Base-by-base conservation (phyloP, 2,329 filamentous ascomycete genomes). In the Fusarium buxicola region DNA sequence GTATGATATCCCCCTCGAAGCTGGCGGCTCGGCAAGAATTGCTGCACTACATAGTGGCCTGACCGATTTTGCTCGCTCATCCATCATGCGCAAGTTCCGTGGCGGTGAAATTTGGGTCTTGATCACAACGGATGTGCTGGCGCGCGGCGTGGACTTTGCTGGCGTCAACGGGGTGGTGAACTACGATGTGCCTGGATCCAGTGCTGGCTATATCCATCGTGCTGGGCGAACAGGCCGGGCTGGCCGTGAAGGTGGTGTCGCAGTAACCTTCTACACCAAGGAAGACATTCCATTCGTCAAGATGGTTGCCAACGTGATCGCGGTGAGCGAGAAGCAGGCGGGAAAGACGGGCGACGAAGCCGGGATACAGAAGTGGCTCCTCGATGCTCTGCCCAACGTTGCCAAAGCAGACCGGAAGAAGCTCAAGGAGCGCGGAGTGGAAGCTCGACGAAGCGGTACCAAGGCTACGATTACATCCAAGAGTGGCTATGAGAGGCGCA, bases 121-220 rank as follows among this genome's bases (percentile, higher is more conserved):
- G 31, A 95, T 99, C 74, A 98, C 95, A 0, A 99, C 95, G 0
- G 95, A 99, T 73, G 86, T 99, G 8, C 83, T 99, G 10, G 91
- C 94, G 13, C 91, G 95, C 30, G 95, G 95, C 16, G 89, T 99
- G 35, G 95, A 99, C 76, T 97, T 99, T 79, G 88, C 91, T 8
- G 95, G 95, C 45, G 89, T 99, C 63, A 97, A 97, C 71, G 93
- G 94, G 40, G 94, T 99, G 0, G 91, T 99, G 47, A 99, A 98
- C 78, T 99, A 97, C 78, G 95, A 99, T 75, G 92, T 97, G 8
- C 95, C 95, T 0, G 92, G 89, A n/a, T 94, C 91, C 0, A 90
- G 91, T 6, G 94, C 94, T 0, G 88, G 88, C 1, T 99, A 99
- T 73, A 91, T 99, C 7, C 95, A 99, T 77, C 91, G 95, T 10